phyloP scores from a whole-genome alignment of 164 flowering plant species.

The Dillenia suffruticosa region DNA sequence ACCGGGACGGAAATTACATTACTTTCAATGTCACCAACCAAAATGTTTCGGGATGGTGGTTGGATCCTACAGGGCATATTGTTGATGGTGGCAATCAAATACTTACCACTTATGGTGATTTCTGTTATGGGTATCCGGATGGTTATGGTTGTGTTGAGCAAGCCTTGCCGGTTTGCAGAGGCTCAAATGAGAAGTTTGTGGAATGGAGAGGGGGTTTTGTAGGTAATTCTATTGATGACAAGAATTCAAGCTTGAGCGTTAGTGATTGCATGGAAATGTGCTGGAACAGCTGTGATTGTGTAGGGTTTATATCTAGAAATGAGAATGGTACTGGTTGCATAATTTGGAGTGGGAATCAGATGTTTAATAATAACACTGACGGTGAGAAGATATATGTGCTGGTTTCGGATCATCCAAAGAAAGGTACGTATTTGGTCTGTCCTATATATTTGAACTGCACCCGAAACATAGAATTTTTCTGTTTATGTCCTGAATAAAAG shows the following conservation, averaged over 20 bases:
- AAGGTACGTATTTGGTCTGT: not conserved
- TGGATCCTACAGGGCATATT: no score
- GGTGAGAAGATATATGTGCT: not conserved
- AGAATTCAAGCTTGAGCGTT: slow-evolving; percentile 1
- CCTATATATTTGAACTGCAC: not conserved
- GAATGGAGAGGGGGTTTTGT: slow-evolving; percentile 10
- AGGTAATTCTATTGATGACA: slow-evolving; percentile 21
- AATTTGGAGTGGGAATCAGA: slow-evolving; percentile 21
- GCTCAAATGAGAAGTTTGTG: not conserved
- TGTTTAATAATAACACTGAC: no score
- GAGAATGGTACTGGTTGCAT: slow-evolving; percentile 19
- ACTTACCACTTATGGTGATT: no score
- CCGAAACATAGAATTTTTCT: no score
- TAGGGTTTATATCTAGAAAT: slow-evolving; percentile 13
- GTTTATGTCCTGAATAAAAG: no score
- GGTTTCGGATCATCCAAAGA: slow-evolving; percentile 12
- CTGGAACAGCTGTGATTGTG: slow-evolving; percentile 21
- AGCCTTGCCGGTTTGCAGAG: no score
- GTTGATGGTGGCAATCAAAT: no score
- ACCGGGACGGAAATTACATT: no score
- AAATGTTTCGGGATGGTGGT: no score
- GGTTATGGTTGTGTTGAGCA: no score
- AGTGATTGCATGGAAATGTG: slow-evolving; percentile 27
- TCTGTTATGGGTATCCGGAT: no score
- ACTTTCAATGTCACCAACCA: no score